Conservation (phyloP, 2,329 filamentous ascomycete species). For the Sordariomycetes sp. region DNA sequence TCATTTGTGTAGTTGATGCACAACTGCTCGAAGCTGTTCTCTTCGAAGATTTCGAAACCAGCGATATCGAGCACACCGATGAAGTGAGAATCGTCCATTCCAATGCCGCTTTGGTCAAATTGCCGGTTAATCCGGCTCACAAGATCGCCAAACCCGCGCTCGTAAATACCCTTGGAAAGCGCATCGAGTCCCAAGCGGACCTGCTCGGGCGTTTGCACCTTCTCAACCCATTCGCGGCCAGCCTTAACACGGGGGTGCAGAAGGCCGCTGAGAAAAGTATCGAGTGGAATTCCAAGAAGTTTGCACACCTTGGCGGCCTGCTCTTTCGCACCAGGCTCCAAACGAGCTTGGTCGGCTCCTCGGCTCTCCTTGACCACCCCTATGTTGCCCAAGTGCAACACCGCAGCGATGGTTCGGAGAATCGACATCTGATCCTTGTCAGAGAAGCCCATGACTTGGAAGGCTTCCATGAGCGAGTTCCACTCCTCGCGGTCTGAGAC, state of each 20-base stretch:
- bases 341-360: slow-evolving; percentile 79
- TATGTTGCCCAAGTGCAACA: slow-evolving; percentile 90
- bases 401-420: slow-evolving; percentile 78
- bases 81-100: slow-evolving; percentile 83
- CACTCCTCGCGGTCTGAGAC: slow-evolving; percentile 89
- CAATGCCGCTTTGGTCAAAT: slow-evolving; percentile 76
- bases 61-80: slow-evolving; percentile 98
- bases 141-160: slow-evolving; percentile 87
- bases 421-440: slow-evolving; percentile 77
- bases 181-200: slow-evolving; percentile 85
- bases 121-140: slow-evolving; percentile 88
- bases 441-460: slow-evolving; percentile 87
- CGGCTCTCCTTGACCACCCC: slow-evolving; percentile 83
- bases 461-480: slow-evolving; percentile 83
- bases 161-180: slow-evolving; percentile 93
- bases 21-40: slow-evolving; percentile 96
- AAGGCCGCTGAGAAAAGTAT: slow-evolving; percentile 79
- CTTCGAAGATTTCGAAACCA: slow-evolving; percentile 96
- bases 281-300: slow-evolving; percentile 73
- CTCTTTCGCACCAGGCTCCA: slow-evolving; percentile 65
- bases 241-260: slow-evolving; percentile 92
- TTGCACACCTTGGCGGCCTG: slow-evolving; percentile 73
- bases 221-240: slow-evolving; percentile 96
- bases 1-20: slow-evolving; percentile 99
- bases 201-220: slow-evolving; percentile 94